Base-by-base conservation (phyloP, 106 monocot species). In the Phalaenopsis aphrodite region DNA sequence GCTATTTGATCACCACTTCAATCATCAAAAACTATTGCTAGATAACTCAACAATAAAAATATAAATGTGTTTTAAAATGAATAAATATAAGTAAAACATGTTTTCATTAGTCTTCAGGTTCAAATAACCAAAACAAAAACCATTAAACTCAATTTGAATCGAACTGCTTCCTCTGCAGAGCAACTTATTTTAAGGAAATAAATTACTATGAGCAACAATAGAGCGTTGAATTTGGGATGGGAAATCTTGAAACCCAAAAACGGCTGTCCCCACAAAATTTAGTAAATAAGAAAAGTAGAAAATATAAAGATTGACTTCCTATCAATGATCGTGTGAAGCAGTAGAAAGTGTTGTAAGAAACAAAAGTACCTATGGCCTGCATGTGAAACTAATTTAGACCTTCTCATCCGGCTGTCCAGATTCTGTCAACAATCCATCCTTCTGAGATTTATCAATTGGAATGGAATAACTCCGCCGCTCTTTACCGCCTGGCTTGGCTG, bases 401-500 rank as follows among this genome's bases (percentile, higher is more conserved):
- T 90, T 87, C 16, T 81, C 80, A 36, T 90, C 87, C 7, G 85
- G 83, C 76, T 84, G 83, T 41, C 64, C 75, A 41, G 86, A 79
- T 18, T 81, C 80, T 41, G 83, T 75, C 75, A 81, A 56, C 21
- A 55, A 10, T n/a, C 76, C 90, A 76, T 83, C 80, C 42, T 87
- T 88, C 38, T 85, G 87, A 36, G 88, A 77, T 77, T 78, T 88
- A 55, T 89, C 88, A 16, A 23, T 84, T 0, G 82, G 77, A 38
- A 78, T 61, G 8, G 64, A 65, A 65, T 8, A 65, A 65, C 21
- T 65, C 37, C 83, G 78, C 43, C 85, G 82, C 75, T 91, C 91
- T 85, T 92, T 92, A 19, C 87, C 91, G 11, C 91, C 91, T 8
- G 91, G 89, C 76, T 87, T 92, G 17, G 91, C 85, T n/a, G 89